These are phyloP conservation scores for Megacollybia marginata DNA, from an alignment of 768 basidiomycete genomes.

Conservation along the genomic window DNA sequence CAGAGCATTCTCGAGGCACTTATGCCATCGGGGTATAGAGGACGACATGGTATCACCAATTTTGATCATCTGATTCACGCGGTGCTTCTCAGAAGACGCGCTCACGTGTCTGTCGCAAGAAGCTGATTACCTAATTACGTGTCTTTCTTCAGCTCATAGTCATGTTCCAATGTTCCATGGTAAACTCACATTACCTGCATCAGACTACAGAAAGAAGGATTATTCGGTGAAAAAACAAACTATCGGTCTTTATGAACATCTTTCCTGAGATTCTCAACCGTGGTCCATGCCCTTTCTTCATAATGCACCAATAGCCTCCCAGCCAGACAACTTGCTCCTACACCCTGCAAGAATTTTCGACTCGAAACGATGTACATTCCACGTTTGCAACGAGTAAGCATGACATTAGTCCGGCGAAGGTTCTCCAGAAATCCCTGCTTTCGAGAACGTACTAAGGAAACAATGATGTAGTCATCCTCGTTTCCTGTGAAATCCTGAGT, in stretches of 20 bases:
- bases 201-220: too few species aligned
- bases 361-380: slow-evolving; percentile 61
- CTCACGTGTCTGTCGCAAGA: too few species aligned
- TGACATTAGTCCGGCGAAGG: slow-evolving; percentile 61
- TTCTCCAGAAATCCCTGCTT: slow-evolving; percentile 58
- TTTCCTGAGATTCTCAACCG: slow-evolving; percentile 28
- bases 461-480: slow-evolving; percentile 65
- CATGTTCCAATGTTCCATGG: too few species aligned
- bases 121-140: too few species aligned
- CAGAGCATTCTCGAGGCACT: background rate
- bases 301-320: slow-evolving; percentile 31
- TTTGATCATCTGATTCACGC: too few species aligned
- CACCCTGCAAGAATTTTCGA: slow-evolving; percentile 42
- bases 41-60: too few species aligned
- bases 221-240: too few species aligned
- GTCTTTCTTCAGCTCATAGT: too few species aligned
- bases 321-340: slow-evolving; percentile 40
- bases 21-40: background rate
- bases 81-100: too few species aligned
- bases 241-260: slow-evolving; percentile 9
- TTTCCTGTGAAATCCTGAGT: slow-evolving; percentile 39
- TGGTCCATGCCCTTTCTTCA: slow-evolving; percentile 32
- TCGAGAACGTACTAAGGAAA: slow-evolving; percentile 60
- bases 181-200: too few species aligned
- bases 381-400: slow-evolving; percentile 64